Base-by-base conservation (phyloP, 805 yeast genomes). In the Sugiyamaella marilandica region DNA sequence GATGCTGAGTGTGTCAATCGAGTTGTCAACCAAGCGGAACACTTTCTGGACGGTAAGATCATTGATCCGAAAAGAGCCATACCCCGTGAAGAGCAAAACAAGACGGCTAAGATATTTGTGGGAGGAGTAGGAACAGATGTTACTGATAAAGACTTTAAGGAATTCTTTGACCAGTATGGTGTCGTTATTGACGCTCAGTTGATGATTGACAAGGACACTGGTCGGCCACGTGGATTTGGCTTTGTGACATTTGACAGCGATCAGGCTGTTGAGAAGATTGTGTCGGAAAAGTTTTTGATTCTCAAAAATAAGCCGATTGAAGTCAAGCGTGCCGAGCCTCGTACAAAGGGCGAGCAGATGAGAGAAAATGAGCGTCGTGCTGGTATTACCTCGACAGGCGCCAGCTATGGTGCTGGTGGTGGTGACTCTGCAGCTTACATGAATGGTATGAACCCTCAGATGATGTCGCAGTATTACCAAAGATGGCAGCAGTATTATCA, bases 21-120 rank as follows among this genome's bases (percentile, higher is more conserved):
- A 59, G 98, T 92, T 51, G 78, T 92, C 61, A 82, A 82, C 59
- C 82, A 86, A 55, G 41, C 49, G 9, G 94, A 87, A 65, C 99
- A 92, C 68, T 81, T 88, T 51, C 74, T 92, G 49, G 99, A 92
- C 65, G 98, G 98, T 58, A 92, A 92, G 70, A 85, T 92, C 55
- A 94, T 92, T 66, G 99, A 92, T 68, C 98, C 99, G 37, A 92
- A 92, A 69, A 81, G 98, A 64, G 97, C 99, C 24, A 92, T 92
- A 63, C 97, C 98, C 34, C 85, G 88, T 68, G 97, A 92, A 67
- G 97, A 92, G 69, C 99, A 92, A 70, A 97, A 91, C 67, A 87
- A 87, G 67, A 89, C 96, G 14, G 96, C 97, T 61, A 92, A 92
- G 73, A 91, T 92, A 60, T 92, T 92, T 65, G 97, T 92, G 39